Evolutionary conservation across 1,139 yeast genomes (phyloP).

Genomic region (Magnusiomyces magnusii): DNA sequence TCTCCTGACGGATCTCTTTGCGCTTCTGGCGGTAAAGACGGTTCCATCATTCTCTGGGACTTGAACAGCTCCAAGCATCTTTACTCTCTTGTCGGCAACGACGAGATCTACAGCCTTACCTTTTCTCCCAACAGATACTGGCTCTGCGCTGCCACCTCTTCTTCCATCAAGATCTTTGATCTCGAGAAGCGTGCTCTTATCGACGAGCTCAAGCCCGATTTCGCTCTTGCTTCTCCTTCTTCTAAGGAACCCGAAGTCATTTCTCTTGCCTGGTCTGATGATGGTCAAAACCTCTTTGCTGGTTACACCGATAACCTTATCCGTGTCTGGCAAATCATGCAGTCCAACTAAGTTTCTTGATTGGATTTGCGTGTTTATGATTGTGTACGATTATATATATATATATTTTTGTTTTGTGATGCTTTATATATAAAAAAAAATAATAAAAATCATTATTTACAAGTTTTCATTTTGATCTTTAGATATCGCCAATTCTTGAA

Average conservation of each 20-base stretch:
- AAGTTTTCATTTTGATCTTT: neutral
- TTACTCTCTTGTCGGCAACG: slow-evolving; percentile 93
- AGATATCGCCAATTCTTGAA: slow-evolving; percentile 37
- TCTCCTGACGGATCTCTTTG: slow-evolving; percentile 99
- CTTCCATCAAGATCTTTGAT: slow-evolving; percentile 98
- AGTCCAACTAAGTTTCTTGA: slow-evolving; percentile 46
- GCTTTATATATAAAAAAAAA: slow-evolving; percentile 9
- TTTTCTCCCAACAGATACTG: slow-evolving; percentile 99
- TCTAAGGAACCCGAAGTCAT: slow-evolving; percentile 98
- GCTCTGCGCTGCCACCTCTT: slow-evolving; percentile 99
- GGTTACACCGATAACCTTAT: slow-evolving; percentile 99
- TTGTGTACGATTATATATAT: neutral
- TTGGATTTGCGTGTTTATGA: neutral
- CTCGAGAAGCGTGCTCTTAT: slow-evolving; percentile 92
- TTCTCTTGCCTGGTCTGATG: slow-evolving; percentile 99
- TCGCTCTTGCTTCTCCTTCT: slow-evolving; percentile 71
- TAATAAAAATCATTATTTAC: too few relatives aligned
- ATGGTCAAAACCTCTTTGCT: slow-evolving; percentile 98
- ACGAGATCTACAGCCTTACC: slow-evolving; percentile 97
- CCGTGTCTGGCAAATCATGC: slow-evolving; percentile 99
- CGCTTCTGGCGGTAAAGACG: slow-evolving; percentile 99
- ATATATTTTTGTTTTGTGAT: slow-evolving; percentile 3
- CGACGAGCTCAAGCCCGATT: slow-evolving; percentile 99
- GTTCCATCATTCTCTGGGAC: slow-evolving; percentile 98
- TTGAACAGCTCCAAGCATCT: slow-evolving; percentile 80